Evolutionary conservation across 805 yeast genomes (phyloP), one percentile per base, ranked within the genome.

Genomic region (Saturnispora ahearnii): DNA sequence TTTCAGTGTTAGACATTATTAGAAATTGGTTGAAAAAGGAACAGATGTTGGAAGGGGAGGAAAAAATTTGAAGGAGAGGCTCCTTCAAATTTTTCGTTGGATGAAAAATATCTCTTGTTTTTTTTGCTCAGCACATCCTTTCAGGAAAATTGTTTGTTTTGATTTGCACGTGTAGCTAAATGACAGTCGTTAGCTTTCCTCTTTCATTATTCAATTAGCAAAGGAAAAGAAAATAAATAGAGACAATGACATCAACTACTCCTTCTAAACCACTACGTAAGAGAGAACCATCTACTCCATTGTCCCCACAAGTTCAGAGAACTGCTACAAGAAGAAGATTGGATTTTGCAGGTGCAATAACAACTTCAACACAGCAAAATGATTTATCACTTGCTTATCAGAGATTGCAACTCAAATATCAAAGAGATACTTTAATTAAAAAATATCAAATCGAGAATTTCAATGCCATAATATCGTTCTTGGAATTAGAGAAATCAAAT

Each of bases 1-100:
- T 84, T 75, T 86, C 95, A 73, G 72, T 67, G 74, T 71, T 70
- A 53, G 82, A 76, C 82, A 77, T 77, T 59, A 53, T 62, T 42
- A 11, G 34, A n/a, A 30, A n/a, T 26, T 37, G 28, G 41, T 9
- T 30, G 32, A 31, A 40, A 32, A 38, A 40, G 28, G 32, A 29
- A 26, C 10, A 6, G 29, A 26, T 26, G 29, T 6, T 26, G 29
- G 29, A 26, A 26, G 3, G 9, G 29, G 29, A 26, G 29, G 9
- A 26, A 26, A 26, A 26, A 26, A 26, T 2, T 6, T 26, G 9
- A 26, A 26, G 6, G 29, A 26, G 29, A 18, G 18, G 18, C 9
- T 18, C 24, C 13, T 36, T 21, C 22, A 18, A 11, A 15, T 18
- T 36, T 36, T 18, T 36, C 40, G 40, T 36, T 18, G 24, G 40